A percentile compares a stretch with the other conserved stretches of the same genome.
These are phyloP conservation scores for Gonium pectorale DNA, from an alignment of 139 green algal genomes.

Conservation along the genomic window DNA sequence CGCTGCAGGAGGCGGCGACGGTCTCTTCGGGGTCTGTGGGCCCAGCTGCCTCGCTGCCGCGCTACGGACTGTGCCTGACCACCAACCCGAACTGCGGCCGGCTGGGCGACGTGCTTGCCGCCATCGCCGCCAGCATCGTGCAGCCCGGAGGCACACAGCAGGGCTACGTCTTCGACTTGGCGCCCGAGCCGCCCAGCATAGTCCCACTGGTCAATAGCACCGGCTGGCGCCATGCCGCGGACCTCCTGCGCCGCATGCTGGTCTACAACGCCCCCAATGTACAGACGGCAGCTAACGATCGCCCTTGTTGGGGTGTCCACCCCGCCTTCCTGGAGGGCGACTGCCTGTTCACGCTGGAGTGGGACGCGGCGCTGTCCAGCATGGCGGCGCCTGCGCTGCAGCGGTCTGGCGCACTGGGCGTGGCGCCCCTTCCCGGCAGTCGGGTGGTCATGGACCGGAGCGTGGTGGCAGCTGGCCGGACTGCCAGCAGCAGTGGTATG, in stretches of 20 bases:
- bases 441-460: not conserved
- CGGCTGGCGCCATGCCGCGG: not conserved
- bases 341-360: not conserved
- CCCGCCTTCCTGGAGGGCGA: not conserved
- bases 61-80: not conserved
- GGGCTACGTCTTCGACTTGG: not conserved
- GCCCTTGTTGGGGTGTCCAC: not conserved
- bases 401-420: not conserved
- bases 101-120: not conserved
- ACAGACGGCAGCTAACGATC: not conserved
- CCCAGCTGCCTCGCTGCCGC: not conserved
- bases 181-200: not conserved
- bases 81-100: not conserved
- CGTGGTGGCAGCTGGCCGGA: too few relatives aligned
- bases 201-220: not conserved
- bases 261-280: not conserved
- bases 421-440: not conserved
- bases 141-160: not conserved
- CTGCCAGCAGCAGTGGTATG: not conserved
- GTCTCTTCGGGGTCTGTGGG: not conserved
- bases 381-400: not conserved
- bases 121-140: not conserved
- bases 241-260: not conserved
- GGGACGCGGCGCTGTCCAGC: not conserved
- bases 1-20: not conserved